Evolutionary conservation across 306 rosid species (phyloP).

Genomic region (Abrus precatorius): DNA sequence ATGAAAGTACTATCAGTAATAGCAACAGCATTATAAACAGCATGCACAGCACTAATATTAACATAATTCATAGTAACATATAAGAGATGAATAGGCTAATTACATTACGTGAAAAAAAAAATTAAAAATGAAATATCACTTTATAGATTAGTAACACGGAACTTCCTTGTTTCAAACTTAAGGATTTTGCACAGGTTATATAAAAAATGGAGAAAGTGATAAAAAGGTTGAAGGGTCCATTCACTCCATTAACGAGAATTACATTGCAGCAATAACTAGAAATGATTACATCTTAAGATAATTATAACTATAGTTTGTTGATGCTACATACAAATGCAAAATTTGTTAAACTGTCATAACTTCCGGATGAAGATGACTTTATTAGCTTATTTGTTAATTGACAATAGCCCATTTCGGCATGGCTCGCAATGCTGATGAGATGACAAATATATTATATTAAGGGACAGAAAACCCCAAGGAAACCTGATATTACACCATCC

Average conservation of each 20-base stretch:
- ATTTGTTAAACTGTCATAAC: background rate
- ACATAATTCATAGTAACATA: constrained; percentile 16
- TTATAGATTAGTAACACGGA: background rate
- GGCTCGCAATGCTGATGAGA: constrained; percentile 16
- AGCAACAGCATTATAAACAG: constrained; percentile 4
- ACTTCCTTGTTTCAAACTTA: background rate
- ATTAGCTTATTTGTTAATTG: background rate
- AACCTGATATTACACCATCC: constrained; percentile 86
- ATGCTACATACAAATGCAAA: constrained; percentile 21
- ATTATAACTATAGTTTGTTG: constrained; percentile 16
- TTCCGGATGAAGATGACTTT: constrained; percentile 16
- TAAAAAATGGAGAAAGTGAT: background rate
- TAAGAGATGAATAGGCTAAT: constrained; percentile 20
- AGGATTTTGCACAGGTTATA: background rate
- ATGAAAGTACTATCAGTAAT: constrained; percentile 35
- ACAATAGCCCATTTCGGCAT: constrained; percentile 11
- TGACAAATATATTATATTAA: constrained; percentile 14
- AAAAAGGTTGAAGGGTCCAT: background rate
- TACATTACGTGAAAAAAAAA: background rate
- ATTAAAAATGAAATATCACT: background rate
- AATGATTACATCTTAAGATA: constrained; percentile 12
- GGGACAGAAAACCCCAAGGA: background rate
- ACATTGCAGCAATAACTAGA: constrained; percentile 11
- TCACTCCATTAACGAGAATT: constrained; percentile 30
- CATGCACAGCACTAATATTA: constrained; percentile 21